A percentile compares a stretch with the other conserved stretches of the same genome.
These are phyloP conservation scores for Diplodia sapinea DNA, from an alignment of 2,329 filamentous ascomycete species.

Conservation along the genomic window DNA sequence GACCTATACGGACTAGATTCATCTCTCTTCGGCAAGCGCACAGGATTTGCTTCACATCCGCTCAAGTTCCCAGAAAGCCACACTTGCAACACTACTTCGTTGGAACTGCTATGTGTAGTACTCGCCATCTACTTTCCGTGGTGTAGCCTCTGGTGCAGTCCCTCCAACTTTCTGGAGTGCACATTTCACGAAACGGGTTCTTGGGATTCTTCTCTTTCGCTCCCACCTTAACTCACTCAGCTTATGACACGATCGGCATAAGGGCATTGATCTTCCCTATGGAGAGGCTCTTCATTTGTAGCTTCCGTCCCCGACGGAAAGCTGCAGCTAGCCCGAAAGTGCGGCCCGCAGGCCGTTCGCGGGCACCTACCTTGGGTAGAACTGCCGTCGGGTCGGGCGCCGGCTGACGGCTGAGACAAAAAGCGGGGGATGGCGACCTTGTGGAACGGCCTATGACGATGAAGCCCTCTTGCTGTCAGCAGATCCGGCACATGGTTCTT, in stretches of 20 bases:
- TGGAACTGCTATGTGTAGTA: too few species aligned
- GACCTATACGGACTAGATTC: too few species aligned
- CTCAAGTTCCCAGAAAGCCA: too few species aligned
- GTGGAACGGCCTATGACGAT: neutral
- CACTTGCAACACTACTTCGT: too few species aligned
- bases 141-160: too few species aligned
- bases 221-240: neutral
- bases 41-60: too few species aligned
- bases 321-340: neutral
- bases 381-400: neutral
- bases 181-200: neutral
- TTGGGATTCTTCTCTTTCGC: neutral
- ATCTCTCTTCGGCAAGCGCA: too few species aligned
- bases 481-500: neutral
- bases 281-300: neutral
- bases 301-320: neutral
- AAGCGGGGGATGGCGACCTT: conserved; percentile 6
- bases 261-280: neutral
- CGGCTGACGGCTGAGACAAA: conserved; percentile 13
- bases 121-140: too few species aligned
- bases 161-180: too few species aligned
- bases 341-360: neutral
- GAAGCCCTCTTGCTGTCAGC: neutral
- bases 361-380: neutral
- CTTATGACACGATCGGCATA: too few species aligned